A percentile compares a stretch with the other conserved stretches of the same genome.
phyloP scores from a whole-genome alignment of 306 rosid species.

The Inga laurina region DNA sequence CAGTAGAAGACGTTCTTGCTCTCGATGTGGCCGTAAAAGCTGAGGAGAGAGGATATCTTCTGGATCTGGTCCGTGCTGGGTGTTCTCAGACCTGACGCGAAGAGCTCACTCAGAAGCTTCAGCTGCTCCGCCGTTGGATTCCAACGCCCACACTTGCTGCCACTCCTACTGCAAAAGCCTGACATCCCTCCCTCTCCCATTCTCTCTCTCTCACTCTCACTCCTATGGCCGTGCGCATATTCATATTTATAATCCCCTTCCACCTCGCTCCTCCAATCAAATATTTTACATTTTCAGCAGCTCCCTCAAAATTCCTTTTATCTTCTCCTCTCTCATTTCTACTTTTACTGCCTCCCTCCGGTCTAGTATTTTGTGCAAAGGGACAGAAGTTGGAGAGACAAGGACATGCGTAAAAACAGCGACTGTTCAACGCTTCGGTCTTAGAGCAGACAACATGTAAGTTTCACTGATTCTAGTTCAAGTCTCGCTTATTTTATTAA shows the following conservation, averaged over 20 bases:
- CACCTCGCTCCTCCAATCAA: not conserved
- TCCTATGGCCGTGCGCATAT: slow-evolving; percentile 56
- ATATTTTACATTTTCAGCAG: too few relatives aligned
- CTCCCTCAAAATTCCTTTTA: not conserved
- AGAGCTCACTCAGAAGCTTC: slow-evolving; percentile 75
- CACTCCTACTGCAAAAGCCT: slow-evolving; percentile 58
- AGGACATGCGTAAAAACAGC: slow-evolving; percentile 79
- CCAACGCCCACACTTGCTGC: slow-evolving; percentile 96
- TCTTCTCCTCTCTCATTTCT: not conserved
- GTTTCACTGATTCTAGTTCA: slow-evolving; percentile 42
- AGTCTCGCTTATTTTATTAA: not conserved
- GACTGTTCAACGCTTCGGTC: slow-evolving; percentile 82
- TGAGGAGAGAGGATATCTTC: slow-evolving; percentile 76
- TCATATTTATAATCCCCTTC: slow-evolving; percentile 49
- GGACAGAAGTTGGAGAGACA: slow-evolving; percentile 36
- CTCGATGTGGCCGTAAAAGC: slow-evolving; percentile 95
- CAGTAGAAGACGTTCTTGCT: slow-evolving; percentile 97
- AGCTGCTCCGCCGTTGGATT: slow-evolving; percentile 90
- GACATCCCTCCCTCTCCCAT: slow-evolving; percentile 73
- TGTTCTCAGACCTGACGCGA: slow-evolving; percentile 86
- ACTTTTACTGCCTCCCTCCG: not conserved
- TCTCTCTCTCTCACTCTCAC: slow-evolving; percentile 8
- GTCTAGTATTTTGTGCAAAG: slow-evolving; percentile 62
- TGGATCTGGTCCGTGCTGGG: slow-evolving; percentile 97
- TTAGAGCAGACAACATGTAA: slow-evolving; percentile 51